Base-by-base conservation (phyloP, 495 filamentous ascomycete genomes). In the Aspergillus mulundensis region DNA sequence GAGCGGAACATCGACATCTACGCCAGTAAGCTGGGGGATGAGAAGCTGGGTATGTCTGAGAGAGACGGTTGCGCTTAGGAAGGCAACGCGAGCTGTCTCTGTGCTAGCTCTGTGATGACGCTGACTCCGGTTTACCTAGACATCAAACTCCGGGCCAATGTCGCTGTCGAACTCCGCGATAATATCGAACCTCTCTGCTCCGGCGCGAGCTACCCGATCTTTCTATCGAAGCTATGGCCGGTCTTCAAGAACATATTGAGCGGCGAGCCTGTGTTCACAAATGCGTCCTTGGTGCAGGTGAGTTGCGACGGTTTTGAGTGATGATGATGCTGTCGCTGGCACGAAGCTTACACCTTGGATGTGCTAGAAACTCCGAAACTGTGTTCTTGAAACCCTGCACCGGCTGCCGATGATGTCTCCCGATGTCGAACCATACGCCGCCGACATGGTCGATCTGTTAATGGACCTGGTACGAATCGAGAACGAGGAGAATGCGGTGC, bases 401-500 rank as follows among this genome's bases (percentile, higher is more conserved):
- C 85, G 95, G 47, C 67, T 99, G 53, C 95, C 93, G 5, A 91
- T 89, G 64, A 84, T 75, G 50, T 87, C 89, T 8, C 74, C 86
- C 21, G 91, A 96, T 58, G 82, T 95, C 63, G 90, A 96, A 69
- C 88, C 87, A 4, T 94, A 91, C 66, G 93, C 92, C 16, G 79
- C 82, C 38, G 87, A 90, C 56, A 83, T 95, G 57, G 91, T 96
- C 36, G 90, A 96, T 63, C 77, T 93, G 56, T 73, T 97, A 56
- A 94, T 97, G 88, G 77, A 80, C 30, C 76, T 99, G 23, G 90
- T 96, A 50, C 85, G 85, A 54, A 85, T 82, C 41, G 95, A 99
- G 67, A 99, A 99, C 62, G 95, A 99, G 67, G 95, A 99, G 42
- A 99, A 99, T 77, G 95, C 92, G 2, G 89, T 95, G 14, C 77